These are phyloP conservation scores for Artemisia annua DNA, from an alignment of 129 eudicot species.

Conservation along the genomic window DNA sequence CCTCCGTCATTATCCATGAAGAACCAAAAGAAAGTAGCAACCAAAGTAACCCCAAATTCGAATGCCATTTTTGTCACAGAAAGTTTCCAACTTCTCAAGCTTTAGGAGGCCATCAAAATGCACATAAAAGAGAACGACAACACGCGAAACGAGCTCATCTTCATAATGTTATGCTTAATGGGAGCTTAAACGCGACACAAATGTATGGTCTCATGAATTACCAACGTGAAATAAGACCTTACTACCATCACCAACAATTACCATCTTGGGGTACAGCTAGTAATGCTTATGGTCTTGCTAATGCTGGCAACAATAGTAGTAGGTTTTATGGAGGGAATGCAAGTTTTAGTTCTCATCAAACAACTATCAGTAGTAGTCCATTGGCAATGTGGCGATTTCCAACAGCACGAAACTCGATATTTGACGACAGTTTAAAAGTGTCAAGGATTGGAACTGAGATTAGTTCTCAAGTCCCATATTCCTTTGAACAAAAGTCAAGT, in stretches of 20 bases:
- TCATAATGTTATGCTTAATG: constrained; percentile 49
- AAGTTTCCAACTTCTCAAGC: constrained; percentile 96
- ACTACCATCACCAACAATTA: constrained; percentile 27
- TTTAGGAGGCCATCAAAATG: constrained; percentile 94
- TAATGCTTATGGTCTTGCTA: constrained; percentile 8
- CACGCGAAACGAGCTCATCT: constrained; percentile 81
- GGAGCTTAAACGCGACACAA: constrained; percentile 40
- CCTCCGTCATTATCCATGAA: constrained; percentile 3
- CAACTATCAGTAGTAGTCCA: constrained; percentile 63
- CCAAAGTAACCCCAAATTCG: constrained; percentile 58
- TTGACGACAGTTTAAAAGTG: constrained; percentile 16
- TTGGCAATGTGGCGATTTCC: constrained; percentile 55
- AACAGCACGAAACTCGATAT: constrained; percentile 16
- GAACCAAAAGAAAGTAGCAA: constrained; percentile 32
- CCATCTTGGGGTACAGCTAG: background rate
- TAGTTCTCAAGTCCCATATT: constrained; percentile 40
- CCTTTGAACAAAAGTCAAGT: constrained; percentile 43
- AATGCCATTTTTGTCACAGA: constrained; percentile 82
- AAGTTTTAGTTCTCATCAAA: constrained; percentile 17
- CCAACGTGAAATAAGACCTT: constrained; percentile 25
- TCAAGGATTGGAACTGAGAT: constrained; percentile 14
- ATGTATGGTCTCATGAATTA: constrained; percentile 56
- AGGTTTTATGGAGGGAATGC: constrained; percentile 35
- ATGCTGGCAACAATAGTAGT: constrained; percentile 11
- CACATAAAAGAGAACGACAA: constrained; percentile 91